Evolutionary conservation across 305 asterid species (phyloP), one percentile per base, ranked within the genome.

Genomic region (Andrographis paniculata): DNA sequence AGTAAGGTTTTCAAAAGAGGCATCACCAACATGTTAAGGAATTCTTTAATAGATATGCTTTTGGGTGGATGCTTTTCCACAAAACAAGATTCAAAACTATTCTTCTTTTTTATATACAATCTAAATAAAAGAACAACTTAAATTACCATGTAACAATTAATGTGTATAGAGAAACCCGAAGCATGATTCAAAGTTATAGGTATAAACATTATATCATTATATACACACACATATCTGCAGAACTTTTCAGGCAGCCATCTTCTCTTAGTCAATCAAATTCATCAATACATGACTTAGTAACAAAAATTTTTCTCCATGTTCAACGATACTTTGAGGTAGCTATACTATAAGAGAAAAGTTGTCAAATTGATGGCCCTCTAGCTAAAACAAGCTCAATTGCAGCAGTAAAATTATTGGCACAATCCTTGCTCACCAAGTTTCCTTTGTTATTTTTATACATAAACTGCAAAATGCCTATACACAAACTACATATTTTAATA

Each of bases 391-490:
- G 82, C 11, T 63, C 70, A 50, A 84, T 62, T 14, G 51, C 67
- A 40, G 55, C 48, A 58, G 84, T 74, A 75, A 84, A 75, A 45
- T 66, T 78, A 40, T 42, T 17, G 27, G 87, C 78, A 42, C 60
- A 64, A 53, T 62, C 73, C 69, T 77, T 75, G 65, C 59, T 64
- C 50, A 71, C 63, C 40, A 62, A 46, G 9, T 48, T 31, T 44
- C 74, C 81, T 16, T 44, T 67, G 22, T 72, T 74, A 58, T 77
- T 74, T 9, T 6, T 42, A 67, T 73, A 79, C 20, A 58, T 52
- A 71, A 79, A 84, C 66, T 81, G 84, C 82, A 88, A 66, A 36
- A 81, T 67, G 46, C 95, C 95, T 43, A 79, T 60, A 58, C 95
- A 88, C 27, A 75, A 66, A 46, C 70, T 68, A 71, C 97, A 88